phyloP scores from a whole-genome alignment of 768 basidiomycete genomes.

The Suillus lakei region DNA sequence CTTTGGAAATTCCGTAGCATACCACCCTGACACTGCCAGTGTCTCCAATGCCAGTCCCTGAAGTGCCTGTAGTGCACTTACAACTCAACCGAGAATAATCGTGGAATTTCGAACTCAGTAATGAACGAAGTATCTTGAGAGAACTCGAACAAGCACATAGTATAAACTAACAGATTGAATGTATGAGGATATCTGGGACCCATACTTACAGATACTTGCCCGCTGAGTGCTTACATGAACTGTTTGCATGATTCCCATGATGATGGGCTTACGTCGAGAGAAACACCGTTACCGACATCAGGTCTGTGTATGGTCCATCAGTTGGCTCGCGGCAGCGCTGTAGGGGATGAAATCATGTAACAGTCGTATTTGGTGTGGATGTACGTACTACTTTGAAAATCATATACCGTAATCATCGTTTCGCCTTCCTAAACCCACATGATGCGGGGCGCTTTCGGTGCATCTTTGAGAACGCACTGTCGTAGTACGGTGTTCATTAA shows the following conservation, averaged over 20 bases:
- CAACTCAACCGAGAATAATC: background rate
- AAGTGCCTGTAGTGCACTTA: background rate
- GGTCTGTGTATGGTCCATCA: background rate
- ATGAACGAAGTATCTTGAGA: conserved; percentile 2
- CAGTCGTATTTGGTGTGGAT: background rate
- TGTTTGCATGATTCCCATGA: background rate
- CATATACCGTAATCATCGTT: background rate
- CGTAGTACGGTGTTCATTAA: background rate
- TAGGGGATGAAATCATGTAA: background rate
- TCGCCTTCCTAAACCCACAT: background rate
- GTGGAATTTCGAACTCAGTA: conserved; percentile 1
- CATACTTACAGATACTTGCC: background rate
- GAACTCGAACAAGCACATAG: background rate
- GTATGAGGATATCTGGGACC: background rate
- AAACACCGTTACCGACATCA: background rate
- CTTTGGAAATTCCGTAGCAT: background rate
- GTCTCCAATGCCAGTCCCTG: background rate
- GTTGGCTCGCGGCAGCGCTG: background rate
- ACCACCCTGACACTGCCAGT: background rate
- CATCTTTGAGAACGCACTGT: background rate
- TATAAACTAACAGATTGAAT: background rate
- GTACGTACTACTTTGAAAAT: background rate
- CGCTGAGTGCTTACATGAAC: background rate
- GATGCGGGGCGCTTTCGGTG: background rate
- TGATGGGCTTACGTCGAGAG: background rate